Evolutionary conservation across 208 protist species (phyloP).

Genomic region (Leishmania martiniquensis): DNA sequence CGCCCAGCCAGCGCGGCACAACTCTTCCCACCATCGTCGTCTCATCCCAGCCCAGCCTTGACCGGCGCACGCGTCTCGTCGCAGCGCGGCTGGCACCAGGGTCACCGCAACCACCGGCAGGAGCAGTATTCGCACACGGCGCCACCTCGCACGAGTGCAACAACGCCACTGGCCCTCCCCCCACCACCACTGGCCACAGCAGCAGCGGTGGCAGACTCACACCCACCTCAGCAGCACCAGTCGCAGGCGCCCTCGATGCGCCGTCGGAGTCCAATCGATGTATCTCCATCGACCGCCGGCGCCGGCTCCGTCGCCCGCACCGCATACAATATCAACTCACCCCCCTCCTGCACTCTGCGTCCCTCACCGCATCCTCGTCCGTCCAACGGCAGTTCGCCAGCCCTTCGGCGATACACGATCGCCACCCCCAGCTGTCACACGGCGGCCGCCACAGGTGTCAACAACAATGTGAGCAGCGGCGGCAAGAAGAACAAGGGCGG

Average conservation of each 20-base stretch:
- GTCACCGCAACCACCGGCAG: slow-evolving; percentile 2
- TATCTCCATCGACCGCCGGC: background rate
- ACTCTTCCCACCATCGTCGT: slow-evolving; percentile 5
- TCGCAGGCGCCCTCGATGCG: background rate
- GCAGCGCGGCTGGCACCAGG: background rate
- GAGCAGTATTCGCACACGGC: slow-evolving; percentile 14
- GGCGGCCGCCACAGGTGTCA: background rate
- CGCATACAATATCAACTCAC: slow-evolving; percentile 4
- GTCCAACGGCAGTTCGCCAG: slow-evolving; percentile 24
- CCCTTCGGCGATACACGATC: slow-evolving; percentile 33
- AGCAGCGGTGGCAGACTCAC: background rate
- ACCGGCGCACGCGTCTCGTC: background rate
- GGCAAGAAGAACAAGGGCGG: slow-evolving; percentile 3
- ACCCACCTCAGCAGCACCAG: slow-evolving; percentile 8
- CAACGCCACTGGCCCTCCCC: background rate
- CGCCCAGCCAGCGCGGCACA: slow-evolving; percentile 10
- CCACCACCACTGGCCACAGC: background rate
- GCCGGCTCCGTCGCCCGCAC: background rate
- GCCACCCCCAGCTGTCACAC: slow-evolving; percentile 7
- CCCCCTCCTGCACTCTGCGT: slow-evolving; percentile 27
- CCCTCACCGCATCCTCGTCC: slow-evolving; percentile 26
- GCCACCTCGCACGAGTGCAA: background rate
- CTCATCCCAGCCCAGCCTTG: background rate
- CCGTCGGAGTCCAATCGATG: slow-evolving; percentile 17
- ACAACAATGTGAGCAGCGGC: slow-evolving; percentile 11